These are phyloP conservation scores for Xylariaceae sp. DNA, from an alignment of 2,329 filamentous ascomycete genomes.

Conservation along the genomic window DNA sequence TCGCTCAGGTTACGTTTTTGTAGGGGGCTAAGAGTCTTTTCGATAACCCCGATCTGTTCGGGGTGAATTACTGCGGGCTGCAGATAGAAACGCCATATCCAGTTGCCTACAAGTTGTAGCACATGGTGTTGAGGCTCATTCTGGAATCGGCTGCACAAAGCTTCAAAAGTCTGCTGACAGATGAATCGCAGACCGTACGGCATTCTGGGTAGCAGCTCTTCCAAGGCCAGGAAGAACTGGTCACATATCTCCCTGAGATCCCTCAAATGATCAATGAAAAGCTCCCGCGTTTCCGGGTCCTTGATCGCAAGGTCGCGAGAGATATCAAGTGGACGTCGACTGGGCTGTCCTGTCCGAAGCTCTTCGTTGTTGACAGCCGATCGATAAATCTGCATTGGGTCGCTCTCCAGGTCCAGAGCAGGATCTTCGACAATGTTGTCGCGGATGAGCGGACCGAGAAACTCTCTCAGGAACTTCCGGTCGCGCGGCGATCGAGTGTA, in stretches of 20 bases:
- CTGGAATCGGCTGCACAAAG: slow-evolving; percentile 71
- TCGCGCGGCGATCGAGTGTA: slow-evolving; percentile 90
- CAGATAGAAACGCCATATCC: slow-evolving; percentile 93
- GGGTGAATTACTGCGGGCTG: slow-evolving; percentile 85
- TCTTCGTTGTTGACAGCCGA: slow-evolving; percentile 97
- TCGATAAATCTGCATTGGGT: slow-evolving; percentile 94
- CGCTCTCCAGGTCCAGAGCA: slow-evolving; percentile 87
- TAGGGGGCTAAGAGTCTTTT: slow-evolving; percentile 80
- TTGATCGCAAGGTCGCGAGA: slow-evolving; percentile 92
- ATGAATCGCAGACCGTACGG: slow-evolving; percentile 90
- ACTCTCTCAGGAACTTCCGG: slow-evolving; percentile 83
- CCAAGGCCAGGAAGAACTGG: slow-evolving; percentile 76
- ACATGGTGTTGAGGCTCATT: slow-evolving; percentile 73
- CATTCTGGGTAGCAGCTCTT: slow-evolving; percentile 81
- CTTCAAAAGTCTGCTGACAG: slow-evolving; percentile 78
- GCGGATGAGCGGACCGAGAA: slow-evolving; percentile 79
- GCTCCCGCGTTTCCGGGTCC: slow-evolving; percentile 84
- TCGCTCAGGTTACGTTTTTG: slow-evolving; percentile 91
- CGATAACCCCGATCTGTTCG: slow-evolving; percentile 88
- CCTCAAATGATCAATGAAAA: slow-evolving; percentile 91
- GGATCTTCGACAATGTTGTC: slow-evolving; percentile 93
- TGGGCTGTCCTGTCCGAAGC: slow-evolving; percentile 81
- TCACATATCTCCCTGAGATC: slow-evolving; percentile 93
- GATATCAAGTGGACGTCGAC: slow-evolving; percentile 76
- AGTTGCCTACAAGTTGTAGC: slow-evolving; percentile 80